These are phyloP conservation scores for Adiantum capillusveneris DNA, from an alignment of 75 land plant genomes.

Conservation along the genomic window DNA sequence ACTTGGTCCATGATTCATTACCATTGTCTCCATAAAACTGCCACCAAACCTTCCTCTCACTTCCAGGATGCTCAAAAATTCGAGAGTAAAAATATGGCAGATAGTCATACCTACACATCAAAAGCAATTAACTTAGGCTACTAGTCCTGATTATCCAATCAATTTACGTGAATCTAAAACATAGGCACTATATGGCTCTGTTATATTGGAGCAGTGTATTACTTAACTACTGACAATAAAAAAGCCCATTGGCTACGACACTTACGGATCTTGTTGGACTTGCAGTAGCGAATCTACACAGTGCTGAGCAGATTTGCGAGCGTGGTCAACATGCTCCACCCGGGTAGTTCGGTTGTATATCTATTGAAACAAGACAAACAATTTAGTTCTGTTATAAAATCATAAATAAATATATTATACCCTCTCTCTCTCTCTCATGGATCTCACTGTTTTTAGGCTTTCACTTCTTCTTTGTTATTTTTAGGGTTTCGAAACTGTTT, in stretches of 20 bases:
- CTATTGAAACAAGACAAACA: slow-evolving; percentile 9
- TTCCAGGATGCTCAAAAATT: slow-evolving; percentile 80
- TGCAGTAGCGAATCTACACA: slow-evolving; percentile 57
- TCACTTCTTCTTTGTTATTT: too few relatives aligned
- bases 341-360: slow-evolving; percentile 65
- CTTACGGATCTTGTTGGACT: slow-evolving; percentile 15
- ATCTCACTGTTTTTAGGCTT: too few relatives aligned
- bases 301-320: slow-evolving; percentile 86
- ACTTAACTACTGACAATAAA: too few relatives aligned
- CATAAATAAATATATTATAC: not conserved
- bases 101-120: slow-evolving; percentile 59
- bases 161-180: too few relatives aligned
- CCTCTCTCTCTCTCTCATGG: not conserved
- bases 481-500: too few relatives aligned
- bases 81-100: slow-evolving; percentile 91
- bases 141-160: too few relatives aligned
- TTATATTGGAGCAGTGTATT: too few relatives aligned
- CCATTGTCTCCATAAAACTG: slow-evolving; percentile 96
- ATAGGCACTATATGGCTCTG: too few relatives aligned
- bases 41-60: slow-evolving; percentile 83
- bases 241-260: too few relatives aligned
- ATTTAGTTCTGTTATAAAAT: not conserved
- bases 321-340: slow-evolving; percentile 97
- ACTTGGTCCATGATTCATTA: slow-evolving; percentile 7
- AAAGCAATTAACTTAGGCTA: too few relatives aligned